Conservation (phyloP, 2,329 filamentous ascomycete genomes). For the Juglanconis oblonga region DNA sequence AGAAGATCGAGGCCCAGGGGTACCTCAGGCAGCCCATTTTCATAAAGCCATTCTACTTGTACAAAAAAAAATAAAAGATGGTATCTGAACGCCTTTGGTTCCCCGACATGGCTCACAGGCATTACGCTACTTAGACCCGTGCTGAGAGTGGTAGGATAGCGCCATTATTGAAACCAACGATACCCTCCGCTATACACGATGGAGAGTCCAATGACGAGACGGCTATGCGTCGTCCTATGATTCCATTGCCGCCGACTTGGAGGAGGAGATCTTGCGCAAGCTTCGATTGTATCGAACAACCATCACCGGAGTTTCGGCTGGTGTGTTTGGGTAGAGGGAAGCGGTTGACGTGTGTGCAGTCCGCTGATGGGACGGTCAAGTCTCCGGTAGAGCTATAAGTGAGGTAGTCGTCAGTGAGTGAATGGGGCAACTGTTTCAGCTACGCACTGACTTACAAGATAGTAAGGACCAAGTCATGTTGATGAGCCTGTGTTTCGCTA, state of each 20-base stretch:
- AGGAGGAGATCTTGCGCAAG: conserved; percentile 10
- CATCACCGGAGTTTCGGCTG: background rate
- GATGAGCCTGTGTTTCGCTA: background rate
- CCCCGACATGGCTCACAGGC: background rate
- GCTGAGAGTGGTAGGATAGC: background rate
- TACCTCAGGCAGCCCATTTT: no score
- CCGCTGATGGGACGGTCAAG: conserved; percentile 3
- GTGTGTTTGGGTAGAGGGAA: background rate
- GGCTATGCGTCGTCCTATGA: conserved; percentile 17
- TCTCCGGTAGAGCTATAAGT: conserved; percentile 11
- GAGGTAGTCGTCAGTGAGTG: background rate
- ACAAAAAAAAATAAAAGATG: no score
- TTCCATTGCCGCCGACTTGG: conserved; percentile 10
- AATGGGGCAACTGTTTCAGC: background rate
- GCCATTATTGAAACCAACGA: conserved; percentile 17
- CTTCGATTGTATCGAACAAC: background rate
- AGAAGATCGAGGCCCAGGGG: background rate
- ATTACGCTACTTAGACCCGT: background rate
- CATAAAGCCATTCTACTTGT: no score
- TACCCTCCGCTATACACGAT: conserved; percentile 10
- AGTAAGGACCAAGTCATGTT: conserved; percentile 2
- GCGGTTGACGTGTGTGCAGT: conserved; percentile 1
- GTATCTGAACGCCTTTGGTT: background rate
- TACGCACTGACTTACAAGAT: conserved; percentile 9
- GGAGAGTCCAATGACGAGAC: background rate